These are phyloP conservation scores for Seiridium unicorne DNA, from an alignment of 2,329 filamentous ascomycete genomes.

Conservation along the genomic window DNA sequence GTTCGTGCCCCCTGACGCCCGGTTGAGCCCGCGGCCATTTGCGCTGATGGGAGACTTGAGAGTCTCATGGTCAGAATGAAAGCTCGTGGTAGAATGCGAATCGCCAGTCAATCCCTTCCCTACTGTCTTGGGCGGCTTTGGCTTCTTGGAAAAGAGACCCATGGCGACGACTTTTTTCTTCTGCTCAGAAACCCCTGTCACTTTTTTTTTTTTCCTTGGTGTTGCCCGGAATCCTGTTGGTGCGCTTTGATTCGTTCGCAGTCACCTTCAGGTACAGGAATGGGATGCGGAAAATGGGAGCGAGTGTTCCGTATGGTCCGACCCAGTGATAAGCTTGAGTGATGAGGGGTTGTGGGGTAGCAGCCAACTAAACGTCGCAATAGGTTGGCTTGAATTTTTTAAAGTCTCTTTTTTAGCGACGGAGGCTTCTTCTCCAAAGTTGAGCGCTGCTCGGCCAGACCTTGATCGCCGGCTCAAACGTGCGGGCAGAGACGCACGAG, in stretches of 20 bases:
- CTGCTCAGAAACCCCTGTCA: not conserved
- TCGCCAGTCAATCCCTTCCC: constrained; percentile 8
- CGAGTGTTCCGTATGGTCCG: not conserved
- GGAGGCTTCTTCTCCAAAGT: no score
- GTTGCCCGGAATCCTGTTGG: not conserved
- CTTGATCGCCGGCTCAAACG: no score
- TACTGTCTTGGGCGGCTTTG: constrained; percentile 10
- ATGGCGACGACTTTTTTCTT: not conserved
- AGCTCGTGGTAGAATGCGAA: constrained; percentile 11
- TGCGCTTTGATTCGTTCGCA: constrained; percentile 4
- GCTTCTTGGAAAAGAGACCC: constrained; percentile 14
- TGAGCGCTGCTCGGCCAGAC: no score
- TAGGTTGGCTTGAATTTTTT: not conserved
- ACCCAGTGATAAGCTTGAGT: not conserved
- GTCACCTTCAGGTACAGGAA: not conserved
- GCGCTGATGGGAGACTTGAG: constrained; percentile 10
- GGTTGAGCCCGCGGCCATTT: constrained; percentile 3
- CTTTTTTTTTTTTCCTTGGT: not conserved
- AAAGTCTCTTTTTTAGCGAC: not conserved
- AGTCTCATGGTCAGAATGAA: constrained; percentile 9
- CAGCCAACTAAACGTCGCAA: not conserved
- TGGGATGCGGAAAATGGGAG: not conserved
- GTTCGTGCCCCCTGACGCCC: constrained; percentile 6
- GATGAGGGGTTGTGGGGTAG: constrained; percentile 8
- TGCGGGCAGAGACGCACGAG: no score